A percentile compares a stretch with the other conserved stretches of the same genome.
These are phyloP conservation scores for Tuber indicum DNA, from an alignment of 495 filamentous ascomycete species.

Conservation along the genomic window DNA sequence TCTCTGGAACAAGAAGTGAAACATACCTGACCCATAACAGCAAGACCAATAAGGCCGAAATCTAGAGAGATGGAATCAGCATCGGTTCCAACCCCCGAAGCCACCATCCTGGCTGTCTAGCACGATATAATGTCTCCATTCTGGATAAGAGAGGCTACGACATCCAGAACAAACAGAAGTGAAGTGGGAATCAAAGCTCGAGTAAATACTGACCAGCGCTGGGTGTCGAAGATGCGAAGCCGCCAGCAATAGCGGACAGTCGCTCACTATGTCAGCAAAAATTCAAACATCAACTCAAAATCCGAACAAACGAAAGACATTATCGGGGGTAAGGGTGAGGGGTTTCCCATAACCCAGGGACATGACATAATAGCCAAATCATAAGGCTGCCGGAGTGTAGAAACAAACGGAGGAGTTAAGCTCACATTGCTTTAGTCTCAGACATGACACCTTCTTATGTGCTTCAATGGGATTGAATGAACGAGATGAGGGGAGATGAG, in stretches of 20 bases:
- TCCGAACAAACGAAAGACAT: conserved; percentile 2
- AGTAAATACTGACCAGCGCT: conserved; percentile 50
- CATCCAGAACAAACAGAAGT: conserved; percentile 12
- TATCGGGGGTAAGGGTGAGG: background rate
- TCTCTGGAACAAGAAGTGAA: conserved; percentile 18
- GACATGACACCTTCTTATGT: conserved; percentile 42
- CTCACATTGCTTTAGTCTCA: conserved; percentile 55
- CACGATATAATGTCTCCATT: background rate
- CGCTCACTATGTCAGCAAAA: conserved; percentile 71
- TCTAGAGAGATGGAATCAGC: conserved; percentile 56
- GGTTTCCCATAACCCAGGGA: background rate
- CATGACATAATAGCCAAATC: background rate
- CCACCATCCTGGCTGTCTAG: background rate
- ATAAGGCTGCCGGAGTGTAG: background rate
- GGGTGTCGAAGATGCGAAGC: conserved; percentile 51
- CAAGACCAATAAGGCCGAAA: conserved; percentile 99
- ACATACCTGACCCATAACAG: conserved; percentile 78
- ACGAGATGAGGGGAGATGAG: conserved; percentile 10
- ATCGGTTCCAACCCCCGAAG: conserved; percentile 33
- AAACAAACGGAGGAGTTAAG: conserved; percentile 27
- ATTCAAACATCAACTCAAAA: conserved; percentile 45
- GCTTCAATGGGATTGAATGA: conserved; percentile 17
- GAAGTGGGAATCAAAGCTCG: background rate
- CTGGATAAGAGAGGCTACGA: background rate
- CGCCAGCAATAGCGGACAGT: conserved; percentile 63